Percentiles rank a stretch among this genome's conserved stretches.
Conservation (phyloP, 179 eudicot species). For the Silene vulgaris region DNA sequence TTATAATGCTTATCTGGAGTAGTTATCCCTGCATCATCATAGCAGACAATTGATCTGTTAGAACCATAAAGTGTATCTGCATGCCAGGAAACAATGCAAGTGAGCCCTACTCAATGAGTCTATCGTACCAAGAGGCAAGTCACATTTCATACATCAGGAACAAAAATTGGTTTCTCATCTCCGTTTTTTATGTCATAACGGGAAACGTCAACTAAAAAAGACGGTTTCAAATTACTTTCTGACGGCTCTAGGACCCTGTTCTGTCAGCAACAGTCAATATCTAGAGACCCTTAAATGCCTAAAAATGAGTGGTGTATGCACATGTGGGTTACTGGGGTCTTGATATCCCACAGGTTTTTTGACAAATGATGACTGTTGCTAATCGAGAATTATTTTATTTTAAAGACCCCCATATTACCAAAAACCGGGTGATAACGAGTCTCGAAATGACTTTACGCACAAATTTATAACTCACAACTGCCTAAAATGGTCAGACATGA, state of each 20-base stretch:
- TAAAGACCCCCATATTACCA: too few species aligned
- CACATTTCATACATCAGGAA: neutral
- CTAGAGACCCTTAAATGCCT: neutral
- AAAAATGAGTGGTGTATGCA: too few species aligned
- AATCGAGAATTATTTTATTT: too few species aligned
- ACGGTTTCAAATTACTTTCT: neutral
- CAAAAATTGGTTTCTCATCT: neutral
- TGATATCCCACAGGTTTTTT: too few species aligned
- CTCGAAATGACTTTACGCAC: too few species aligned
- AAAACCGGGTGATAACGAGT: too few species aligned
- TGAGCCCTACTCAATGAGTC: neutral
- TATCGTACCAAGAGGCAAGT: neutral
- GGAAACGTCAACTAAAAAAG: neutral
- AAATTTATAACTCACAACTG: too few species aligned
- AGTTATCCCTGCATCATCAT: slow-evolving; percentile 20
- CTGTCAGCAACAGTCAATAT: neutral
- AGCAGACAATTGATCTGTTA: slow-evolving; percentile 13
- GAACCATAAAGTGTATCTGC: neutral
- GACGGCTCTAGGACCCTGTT: neutral
- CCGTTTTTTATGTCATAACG: neutral
- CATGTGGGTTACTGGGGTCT: too few species aligned
- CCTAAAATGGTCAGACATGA: neutral
- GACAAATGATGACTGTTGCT: too few species aligned
- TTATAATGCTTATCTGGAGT: slow-evolving; percentile 18
- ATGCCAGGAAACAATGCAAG: neutral